Evolutionary conservation across 176 grass and related monocot species (phyloP).

Genomic region (barley (Hordeum vulgare)): DNA sequence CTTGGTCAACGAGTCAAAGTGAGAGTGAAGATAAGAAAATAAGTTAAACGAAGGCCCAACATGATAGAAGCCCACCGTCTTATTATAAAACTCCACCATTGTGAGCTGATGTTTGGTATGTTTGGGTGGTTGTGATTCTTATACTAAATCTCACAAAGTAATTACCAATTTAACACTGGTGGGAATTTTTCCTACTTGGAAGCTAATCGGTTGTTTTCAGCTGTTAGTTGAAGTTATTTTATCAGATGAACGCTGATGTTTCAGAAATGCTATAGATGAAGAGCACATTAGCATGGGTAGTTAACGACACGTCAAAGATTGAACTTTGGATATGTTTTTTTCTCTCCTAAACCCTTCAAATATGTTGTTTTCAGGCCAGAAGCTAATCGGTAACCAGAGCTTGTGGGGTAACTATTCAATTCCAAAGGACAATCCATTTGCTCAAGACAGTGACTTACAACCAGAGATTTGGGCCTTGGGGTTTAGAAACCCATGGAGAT

Average conservation of each 20-base stretch:
- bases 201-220: neutral
- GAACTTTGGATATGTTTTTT: neutral
- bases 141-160: neutral
- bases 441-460: conserved; percentile 35
- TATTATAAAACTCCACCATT: too few species aligned
- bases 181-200: neutral
- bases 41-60: too few species aligned
- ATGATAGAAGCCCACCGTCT: too few species aligned
- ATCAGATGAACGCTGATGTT: neutral
- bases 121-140: neutral
- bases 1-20: too few species aligned
- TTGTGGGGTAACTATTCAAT: conserved; percentile 56
- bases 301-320: neutral
- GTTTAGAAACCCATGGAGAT: conserved; percentile 58
- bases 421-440: conserved; percentile 61
- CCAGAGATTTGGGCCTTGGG: conserved; percentile 59
- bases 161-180: neutral
- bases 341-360: neutral
- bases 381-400: conserved; percentile 30
- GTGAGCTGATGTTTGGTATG: neutral
- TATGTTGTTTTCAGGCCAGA: conserved; percentile 45
- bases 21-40: too few species aligned
- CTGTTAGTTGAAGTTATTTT: neutral
- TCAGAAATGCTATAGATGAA: neutral
- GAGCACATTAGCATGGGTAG: neutral